Base-by-base conservation (phyloP, 139 green algal genomes). In the Micractinium conductrix region DNA sequence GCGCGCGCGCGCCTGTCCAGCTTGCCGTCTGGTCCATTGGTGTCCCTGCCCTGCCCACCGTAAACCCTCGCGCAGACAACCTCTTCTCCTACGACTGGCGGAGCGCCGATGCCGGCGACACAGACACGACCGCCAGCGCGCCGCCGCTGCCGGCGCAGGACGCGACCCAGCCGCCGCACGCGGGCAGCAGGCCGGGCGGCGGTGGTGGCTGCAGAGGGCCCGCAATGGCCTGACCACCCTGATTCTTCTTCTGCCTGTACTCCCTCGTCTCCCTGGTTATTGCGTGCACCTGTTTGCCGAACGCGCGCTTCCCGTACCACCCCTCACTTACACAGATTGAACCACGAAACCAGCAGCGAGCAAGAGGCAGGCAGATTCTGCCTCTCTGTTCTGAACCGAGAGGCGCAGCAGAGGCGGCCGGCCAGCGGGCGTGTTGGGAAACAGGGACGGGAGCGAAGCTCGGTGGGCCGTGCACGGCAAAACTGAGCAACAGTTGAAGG, bases 1-100 rank as follows among this genome's bases (percentile, higher is more conserved):
- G 16, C 16, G 48, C 48, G 10, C 12, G 12, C 16, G 48, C 16
- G 48, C 48, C n/a, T 58, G 16, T 58, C 48, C 16, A 10, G 19
- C 53, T 62, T 2, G 8, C 53, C 26, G 53, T 62, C 53, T 62
- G 48, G n/a, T 58, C 48, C 48, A 58, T 22, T 68, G 26, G 60
- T 37, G 60, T 68, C 19, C 48, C 48, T 58, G 48, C 48, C 12
- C 48, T 22, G 48, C 48, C 14, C 48, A 58, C 12, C 48, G 14
- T 58, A 58, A 10, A 58, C 48, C 48, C 48, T 10, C 48, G 48
- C 48, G 21, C 74, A 70, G 50, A 48, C 19, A n/a, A 74, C 68
- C 55, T 82, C 38, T 82, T 82, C 40, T 55, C 76, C 14, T 82
- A 82, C 40, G 76, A 82, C 30, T 82, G 76, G 76, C 58, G 76